Conservation (phyloP, 768 basidiomycete species). For the Gautieria morchelliformis region DNA sequence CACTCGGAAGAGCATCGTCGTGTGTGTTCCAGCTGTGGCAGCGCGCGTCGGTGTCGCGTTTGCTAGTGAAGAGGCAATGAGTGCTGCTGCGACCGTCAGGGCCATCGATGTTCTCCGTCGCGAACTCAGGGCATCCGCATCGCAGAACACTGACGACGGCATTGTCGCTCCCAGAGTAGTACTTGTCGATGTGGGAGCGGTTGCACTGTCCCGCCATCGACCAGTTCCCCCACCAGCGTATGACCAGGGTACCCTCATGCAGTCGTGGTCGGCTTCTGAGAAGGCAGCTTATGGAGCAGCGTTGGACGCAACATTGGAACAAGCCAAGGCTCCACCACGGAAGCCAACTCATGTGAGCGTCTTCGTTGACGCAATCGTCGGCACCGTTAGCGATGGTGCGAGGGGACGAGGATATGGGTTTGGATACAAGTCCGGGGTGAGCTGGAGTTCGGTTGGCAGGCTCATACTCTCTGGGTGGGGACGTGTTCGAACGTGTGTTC, state of each 20-base stretch:
- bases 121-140: slow-evolving; percentile 51
- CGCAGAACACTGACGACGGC: slow-evolving; percentile 40
- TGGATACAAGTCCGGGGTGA: slow-evolving; percentile 10
- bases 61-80: slow-evolving; percentile 57
- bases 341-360: slow-evolving; percentile 45
- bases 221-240: slow-evolving; percentile 24
- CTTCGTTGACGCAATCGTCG: slow-evolving; percentile 50
- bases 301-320: slow-evolving; percentile 33
- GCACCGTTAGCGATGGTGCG: slow-evolving; percentile 48
- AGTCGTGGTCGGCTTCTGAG: slow-evolving; percentile 67
- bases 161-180: slow-evolving; percentile 64
- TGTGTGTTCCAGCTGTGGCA: slow-evolving; percentile 68
- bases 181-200: slow-evolving; percentile 58
- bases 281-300: slow-evolving; percentile 64
- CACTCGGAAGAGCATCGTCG: slow-evolving; percentile 42
- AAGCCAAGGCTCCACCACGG: slow-evolving; percentile 22
- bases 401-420: slow-evolving; percentile 22
- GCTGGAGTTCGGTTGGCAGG: slow-evolving; percentile 26
- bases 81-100: slow-evolving; percentile 60
- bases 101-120: slow-evolving; percentile 65
- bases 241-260: slow-evolving; percentile 36
- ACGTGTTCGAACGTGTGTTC: slow-evolving; percentile 43
- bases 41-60: slow-evolving; percentile 70
- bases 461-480: slow-evolving; percentile 36
- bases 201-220: slow-evolving; percentile 16